These are phyloP conservation scores for Rhytidhysteron rufulum DNA, from an alignment of 2,329 filamentous ascomycete genomes.

Conservation along the genomic window DNA sequence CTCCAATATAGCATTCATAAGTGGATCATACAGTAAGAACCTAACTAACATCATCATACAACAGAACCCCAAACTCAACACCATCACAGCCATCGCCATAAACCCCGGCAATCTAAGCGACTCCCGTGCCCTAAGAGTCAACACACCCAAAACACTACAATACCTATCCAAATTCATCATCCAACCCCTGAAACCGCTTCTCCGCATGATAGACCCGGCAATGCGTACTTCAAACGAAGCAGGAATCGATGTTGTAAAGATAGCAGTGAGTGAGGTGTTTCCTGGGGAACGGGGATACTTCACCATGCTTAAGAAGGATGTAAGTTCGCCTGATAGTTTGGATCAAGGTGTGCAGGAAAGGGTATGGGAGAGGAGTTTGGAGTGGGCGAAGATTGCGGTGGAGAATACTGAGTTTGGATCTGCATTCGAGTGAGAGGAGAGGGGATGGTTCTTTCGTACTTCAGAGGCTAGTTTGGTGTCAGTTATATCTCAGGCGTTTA, in stretches of 20 bases:
- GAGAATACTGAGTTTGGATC: neutral
- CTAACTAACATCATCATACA: conserved; percentile 5
- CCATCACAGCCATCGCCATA: conserved; percentile 27
- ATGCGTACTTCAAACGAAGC: conserved; percentile 28
- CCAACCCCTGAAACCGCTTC: conserved; percentile 7
- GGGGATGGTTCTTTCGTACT: too few species aligned
- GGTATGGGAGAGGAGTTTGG: conserved; percentile 32
- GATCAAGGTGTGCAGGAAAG: conserved; percentile 26
- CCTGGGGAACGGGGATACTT: conserved; percentile 34
- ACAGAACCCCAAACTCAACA: conserved; percentile 10
- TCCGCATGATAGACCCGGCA: conserved; percentile 23
- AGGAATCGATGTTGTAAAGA: conserved; percentile 25
- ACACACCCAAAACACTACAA: conserved; percentile 1
- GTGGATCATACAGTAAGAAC: conserved; percentile 2
- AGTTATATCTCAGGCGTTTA: too few species aligned
- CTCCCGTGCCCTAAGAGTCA: conserved; percentile 28
- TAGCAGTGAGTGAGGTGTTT: conserved; percentile 21
- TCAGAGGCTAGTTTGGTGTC: too few species aligned
- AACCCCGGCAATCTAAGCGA: conserved; percentile 25
- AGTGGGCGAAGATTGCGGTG: conserved; percentile 20
- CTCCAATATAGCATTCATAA: neutral
- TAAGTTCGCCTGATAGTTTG: conserved; percentile 27
- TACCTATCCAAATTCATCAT: neutral
- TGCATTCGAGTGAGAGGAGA: neutral
- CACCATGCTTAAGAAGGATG: conserved; percentile 23